Evolutionary conservation across 2,329 filamentous ascomycete genomes (phyloP).

Genomic region (Zalaria sp.): DNA sequence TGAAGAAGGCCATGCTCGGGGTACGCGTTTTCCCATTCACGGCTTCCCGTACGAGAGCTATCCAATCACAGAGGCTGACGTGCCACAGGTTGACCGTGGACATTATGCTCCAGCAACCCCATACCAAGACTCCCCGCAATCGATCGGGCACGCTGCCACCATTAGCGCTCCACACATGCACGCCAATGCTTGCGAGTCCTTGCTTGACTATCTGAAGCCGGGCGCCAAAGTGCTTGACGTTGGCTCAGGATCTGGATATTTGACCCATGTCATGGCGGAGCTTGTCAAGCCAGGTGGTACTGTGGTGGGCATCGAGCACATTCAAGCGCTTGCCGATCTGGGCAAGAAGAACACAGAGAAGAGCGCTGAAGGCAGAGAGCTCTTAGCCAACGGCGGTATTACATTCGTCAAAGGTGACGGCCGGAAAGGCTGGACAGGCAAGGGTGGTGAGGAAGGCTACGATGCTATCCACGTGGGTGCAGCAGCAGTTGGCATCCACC

Average conservation of each 20-base stretch:
- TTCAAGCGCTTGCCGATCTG: constrained; percentile 30
- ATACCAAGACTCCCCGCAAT: constrained; percentile 60
- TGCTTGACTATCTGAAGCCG: constrained; percentile 43
- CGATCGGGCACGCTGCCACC: constrained; percentile 53
- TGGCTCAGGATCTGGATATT: constrained; percentile 46
- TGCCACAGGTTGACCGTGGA: constrained; percentile 62
- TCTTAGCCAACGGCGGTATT: constrained; percentile 52
- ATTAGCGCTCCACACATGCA: constrained; percentile 66
- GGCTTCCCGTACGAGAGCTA: background rate
- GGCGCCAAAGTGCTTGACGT: constrained; percentile 35
- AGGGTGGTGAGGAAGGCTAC: constrained; percentile 44
- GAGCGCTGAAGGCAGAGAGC: constrained; percentile 28
- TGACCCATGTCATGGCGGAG: constrained; percentile 79
- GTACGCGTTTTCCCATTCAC: constrained; percentile 27
- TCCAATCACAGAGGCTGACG: background rate
- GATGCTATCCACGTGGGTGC: constrained; percentile 95
- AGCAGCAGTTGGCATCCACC: constrained; percentile 60
- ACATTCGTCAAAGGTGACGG: constrained; percentile 61
- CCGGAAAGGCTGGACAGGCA: constrained; percentile 29
- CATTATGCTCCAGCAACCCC: constrained; percentile 61
- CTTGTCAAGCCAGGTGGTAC: constrained; percentile 41
- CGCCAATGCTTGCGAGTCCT: constrained; percentile 47
- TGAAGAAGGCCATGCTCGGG: constrained; percentile 67
- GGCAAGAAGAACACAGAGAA: constrained; percentile 28
- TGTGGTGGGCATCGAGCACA: constrained; percentile 36